Percentiles rank a stretch among this genome's conserved stretches.
These are phyloP conservation scores for Neophaeococcomyces aloes DNA, from an alignment of 2,329 filamentous ascomycete genomes.

Conservation along the genomic window DNA sequence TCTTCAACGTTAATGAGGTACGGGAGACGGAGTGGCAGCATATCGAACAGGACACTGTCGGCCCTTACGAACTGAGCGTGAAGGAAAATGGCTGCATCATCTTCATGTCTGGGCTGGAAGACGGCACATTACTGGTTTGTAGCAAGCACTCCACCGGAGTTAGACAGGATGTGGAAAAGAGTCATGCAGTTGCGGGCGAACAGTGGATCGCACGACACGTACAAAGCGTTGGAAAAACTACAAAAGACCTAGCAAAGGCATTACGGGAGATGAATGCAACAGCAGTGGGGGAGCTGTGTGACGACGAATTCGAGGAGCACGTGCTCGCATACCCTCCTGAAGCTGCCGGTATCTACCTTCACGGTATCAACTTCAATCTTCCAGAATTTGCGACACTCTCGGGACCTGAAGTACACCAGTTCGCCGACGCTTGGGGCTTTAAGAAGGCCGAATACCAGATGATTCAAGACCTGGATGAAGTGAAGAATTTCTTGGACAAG, in stretches of 20 bases:
- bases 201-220: constrained; percentile 72
- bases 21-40: constrained; percentile 70
- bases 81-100: constrained; percentile 99
- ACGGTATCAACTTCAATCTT: constrained; percentile 93
- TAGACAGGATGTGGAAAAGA: constrained; percentile 58
- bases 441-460: constrained; percentile 72
- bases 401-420: constrained; percentile 69
- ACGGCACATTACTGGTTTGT: constrained; percentile 85
- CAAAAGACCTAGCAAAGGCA: constrained; percentile 64
- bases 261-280: constrained; percentile 77
- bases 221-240: constrained; percentile 62
- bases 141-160: constrained; percentile 94
- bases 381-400: constrained; percentile 84
- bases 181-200: constrained; percentile 79
- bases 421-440: constrained; percentile 90
- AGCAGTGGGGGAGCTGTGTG: constrained; percentile 89
- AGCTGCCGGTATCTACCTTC: constrained; percentile 80
- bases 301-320: constrained; percentile 93
- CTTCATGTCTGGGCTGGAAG: constrained; percentile 84
- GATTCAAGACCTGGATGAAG: constrained; percentile 61
- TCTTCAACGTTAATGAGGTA: constrained; percentile 89
- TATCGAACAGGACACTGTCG: constrained; percentile 63
- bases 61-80: constrained; percentile 87
- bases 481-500: constrained; percentile 70
- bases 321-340: constrained; percentile 80